These are phyloP conservation scores for Plantago major DNA, from an alignment of 257 asterid species.

Conservation along the genomic window DNA sequence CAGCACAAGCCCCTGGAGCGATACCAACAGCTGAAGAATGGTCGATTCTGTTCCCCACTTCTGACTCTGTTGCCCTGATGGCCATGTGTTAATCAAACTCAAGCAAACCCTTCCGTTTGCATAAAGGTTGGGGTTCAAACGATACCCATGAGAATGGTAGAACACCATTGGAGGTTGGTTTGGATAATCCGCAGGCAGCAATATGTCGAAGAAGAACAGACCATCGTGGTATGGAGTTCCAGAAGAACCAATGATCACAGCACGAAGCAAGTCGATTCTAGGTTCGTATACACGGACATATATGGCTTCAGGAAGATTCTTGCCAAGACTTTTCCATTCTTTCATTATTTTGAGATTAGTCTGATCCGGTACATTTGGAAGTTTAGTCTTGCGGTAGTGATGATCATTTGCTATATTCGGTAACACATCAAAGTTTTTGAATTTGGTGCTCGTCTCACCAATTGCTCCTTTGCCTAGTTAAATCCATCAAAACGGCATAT, in stretches of 20 bases:
- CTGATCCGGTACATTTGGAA: not conserved
- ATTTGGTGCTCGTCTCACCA: conserved; percentile 12
- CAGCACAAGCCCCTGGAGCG: conserved; percentile 67
- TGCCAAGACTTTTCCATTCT: conserved; percentile 55
- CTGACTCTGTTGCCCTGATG: conserved; percentile 17
- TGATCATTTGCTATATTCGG: conserved; percentile 34
- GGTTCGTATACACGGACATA: conserved; percentile 48
- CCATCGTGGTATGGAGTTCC: conserved; percentile 72
- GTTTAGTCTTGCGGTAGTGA: conserved; percentile 16
- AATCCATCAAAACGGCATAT: not conserved
- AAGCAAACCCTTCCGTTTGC: conserved; percentile 37
- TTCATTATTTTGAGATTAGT: conserved; percentile 25
- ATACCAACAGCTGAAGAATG: conserved; percentile 50
- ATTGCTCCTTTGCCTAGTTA: conserved; percentile 17
- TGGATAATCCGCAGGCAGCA: conserved; percentile 51
- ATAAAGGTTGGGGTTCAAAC: conserved; percentile 58
- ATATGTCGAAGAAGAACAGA: conserved; percentile 63
- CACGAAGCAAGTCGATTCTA: conserved; percentile 56
- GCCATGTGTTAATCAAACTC: conserved; percentile 57
- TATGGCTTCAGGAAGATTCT: conserved; percentile 50
- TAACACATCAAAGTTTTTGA: conserved; percentile 36
- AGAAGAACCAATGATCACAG: conserved; percentile 48
- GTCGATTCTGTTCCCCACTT: conserved; percentile 43
- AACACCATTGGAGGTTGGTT: conserved; percentile 38
- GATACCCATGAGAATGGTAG: conserved; percentile 43